Evolutionary conservation across 2,329 filamentous ascomycete species (phyloP), one percentile per base, ranked within the genome.

Genomic region (Falciphora oryzae): DNA sequence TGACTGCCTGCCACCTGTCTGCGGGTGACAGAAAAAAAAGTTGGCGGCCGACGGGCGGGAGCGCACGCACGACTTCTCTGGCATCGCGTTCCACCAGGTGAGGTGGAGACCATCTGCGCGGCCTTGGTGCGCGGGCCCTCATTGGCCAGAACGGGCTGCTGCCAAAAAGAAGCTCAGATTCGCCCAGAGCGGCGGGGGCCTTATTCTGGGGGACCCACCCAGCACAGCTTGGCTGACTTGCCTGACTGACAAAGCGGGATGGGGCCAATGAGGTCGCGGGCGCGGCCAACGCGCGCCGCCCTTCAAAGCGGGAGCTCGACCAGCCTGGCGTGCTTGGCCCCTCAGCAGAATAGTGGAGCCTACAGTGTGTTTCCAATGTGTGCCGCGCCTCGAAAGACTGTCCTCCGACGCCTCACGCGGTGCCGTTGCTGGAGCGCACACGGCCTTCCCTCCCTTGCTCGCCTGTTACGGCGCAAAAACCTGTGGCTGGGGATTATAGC

Each of bases 1-100:
- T 53, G 44, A 53, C 44, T 53, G 44, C 44, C 44, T 53, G 44
- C 44, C 44, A 53, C 44, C 44, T 53, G 44, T 53, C 44, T 53
- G 22, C 44, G 44, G 44, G 44, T 53, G 44, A n/a, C 44, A n/a
- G 22, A 18, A n/a, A 3, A 6, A 6, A 22, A 44, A 53, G 10
- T 53, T 22, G 44, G 16, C 44, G 44, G 44, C 16, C 18, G 44
- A n/a, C 18, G 38, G 38, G 32, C 32, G 32, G 32, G 32, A 35
- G 32, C 8, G 32, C 32, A 35, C 32, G 32, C 32, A 35, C 32
- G 32, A 14, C 32, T 35, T 18, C 6, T 18, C 16, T 44, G 3
- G 38, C 6, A 1, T n/a, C 22, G 44, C 44, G 44, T n/a, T n/a
- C 44, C 44, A 53, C 44, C 44, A n/a, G 44, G 44, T n/a, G 18